Evolutionary conservation across 2,329 filamentous ascomycete species (phyloP).

Genomic region (Metarhizium anisopliae): DNA sequence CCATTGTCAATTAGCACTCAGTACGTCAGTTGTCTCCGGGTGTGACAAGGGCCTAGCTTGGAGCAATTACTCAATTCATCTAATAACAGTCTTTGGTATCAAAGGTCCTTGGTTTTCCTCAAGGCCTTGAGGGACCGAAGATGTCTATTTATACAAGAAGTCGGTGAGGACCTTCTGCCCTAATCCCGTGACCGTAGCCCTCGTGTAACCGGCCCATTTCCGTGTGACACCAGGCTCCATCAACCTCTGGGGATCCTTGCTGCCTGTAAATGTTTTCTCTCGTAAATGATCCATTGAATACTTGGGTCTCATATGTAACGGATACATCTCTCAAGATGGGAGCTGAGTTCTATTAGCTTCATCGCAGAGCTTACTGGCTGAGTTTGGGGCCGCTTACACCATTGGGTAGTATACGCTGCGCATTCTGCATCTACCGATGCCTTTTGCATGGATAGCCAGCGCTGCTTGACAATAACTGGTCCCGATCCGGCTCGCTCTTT

Average conservation of each 20-base stretch:
- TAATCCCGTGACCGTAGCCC: no score
- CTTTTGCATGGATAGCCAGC: not conserved
- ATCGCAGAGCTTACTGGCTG: not conserved
- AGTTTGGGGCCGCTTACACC: constrained; percentile 21
- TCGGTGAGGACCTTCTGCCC: no score
- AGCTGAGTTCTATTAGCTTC: constrained; percentile 11
- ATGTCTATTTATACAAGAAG: no score
- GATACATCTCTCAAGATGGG: constrained; percentile 24
- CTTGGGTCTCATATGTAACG: constrained; percentile 21
- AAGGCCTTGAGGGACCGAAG: no score
- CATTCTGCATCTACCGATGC: constrained; percentile 11
- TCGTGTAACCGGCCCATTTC: no score
- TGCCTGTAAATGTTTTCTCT: constrained; percentile 44
- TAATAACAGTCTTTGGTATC: no score
- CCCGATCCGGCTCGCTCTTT: constrained; percentile 1
- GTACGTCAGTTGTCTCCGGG: no score
- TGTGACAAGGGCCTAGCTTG: no score
- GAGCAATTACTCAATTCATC: no score
- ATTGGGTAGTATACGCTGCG: constrained; percentile 24
- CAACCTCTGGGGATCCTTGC: constrained; percentile 40
- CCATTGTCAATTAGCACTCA: no score
- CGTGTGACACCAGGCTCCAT: constrained; percentile 29
- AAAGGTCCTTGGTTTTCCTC: no score
- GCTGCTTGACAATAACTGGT: constrained; percentile 1
- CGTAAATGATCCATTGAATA: constrained; percentile 49